Evolutionary conservation across 768 basidiomycete genomes (phyloP).

Genomic region (Suillus paluster): DNA sequence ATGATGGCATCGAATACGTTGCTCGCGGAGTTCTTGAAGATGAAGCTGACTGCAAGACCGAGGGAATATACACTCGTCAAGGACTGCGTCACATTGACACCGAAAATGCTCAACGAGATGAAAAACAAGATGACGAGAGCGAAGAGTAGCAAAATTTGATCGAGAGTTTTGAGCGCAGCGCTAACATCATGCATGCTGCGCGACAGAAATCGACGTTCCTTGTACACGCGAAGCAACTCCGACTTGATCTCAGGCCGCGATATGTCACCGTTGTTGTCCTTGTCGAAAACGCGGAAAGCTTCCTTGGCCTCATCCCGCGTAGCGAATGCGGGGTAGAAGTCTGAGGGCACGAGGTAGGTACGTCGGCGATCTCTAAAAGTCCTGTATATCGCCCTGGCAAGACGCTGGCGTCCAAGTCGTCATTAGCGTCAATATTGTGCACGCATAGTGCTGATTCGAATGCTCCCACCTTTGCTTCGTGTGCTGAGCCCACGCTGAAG

Average conservation of each 20-base stretch:
- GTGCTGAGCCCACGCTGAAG: conserved; percentile 58
- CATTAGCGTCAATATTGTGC: conserved; percentile 7
- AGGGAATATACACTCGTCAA: conserved; percentile 76
- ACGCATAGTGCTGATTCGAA: background rate
- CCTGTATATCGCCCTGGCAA: conserved; percentile 69
- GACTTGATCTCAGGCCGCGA: conserved; percentile 77
- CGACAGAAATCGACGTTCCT: conserved; percentile 76
- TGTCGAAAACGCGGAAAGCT: conserved; percentile 79
- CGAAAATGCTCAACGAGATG: conserved; percentile 74
- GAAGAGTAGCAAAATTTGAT: conserved; percentile 65
- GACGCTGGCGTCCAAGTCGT: conserved; percentile 44
- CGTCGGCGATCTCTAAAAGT: conserved; percentile 60
- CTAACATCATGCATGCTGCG: conserved; percentile 79
- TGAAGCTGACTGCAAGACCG: conserved; percentile 75
- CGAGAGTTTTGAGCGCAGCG: conserved; percentile 65
- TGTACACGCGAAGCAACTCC: conserved; percentile 70
- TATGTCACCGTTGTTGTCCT: conserved; percentile 77
- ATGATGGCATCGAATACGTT: conserved; percentile 79
- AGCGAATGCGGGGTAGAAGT: conserved; percentile 72
- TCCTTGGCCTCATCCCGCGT: conserved; percentile 57
- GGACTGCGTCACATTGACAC: conserved; percentile 64
- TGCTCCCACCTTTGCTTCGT: conserved; percentile 65
- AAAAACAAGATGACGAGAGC: conserved; percentile 71
- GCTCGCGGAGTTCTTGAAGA: conserved; percentile 78
- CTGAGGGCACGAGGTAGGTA: conserved; percentile 64